phyloP scores from a whole-genome alignment of 352 stramenopile species.

The Globisporangium echinulatum region DNA sequence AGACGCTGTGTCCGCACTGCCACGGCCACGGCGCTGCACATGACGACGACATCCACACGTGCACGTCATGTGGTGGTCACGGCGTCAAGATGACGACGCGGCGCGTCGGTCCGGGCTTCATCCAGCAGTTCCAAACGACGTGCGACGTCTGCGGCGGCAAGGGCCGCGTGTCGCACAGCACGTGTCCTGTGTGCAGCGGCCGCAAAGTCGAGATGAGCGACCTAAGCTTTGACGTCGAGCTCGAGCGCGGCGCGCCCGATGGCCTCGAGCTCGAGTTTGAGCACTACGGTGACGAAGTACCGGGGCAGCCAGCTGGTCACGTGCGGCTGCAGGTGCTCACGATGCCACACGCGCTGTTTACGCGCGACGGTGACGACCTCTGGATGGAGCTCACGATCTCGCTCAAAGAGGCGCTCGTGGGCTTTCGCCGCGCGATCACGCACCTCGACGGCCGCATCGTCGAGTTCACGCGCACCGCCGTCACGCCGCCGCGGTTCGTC shows the following conservation, averaged over 20 bases:
- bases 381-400: constrained; percentile 95
- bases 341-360: constrained; percentile 79
- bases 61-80: constrained; percentile 91
- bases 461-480: constrained; percentile 72
- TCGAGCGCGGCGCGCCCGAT: constrained; percentile 92
- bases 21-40: constrained; percentile 85
- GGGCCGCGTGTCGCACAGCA: constrained; percentile 90
- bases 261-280: constrained; percentile 93
- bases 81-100: constrained; percentile 88
- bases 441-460: constrained; percentile 93
- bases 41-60: constrained; percentile 88
- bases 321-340: constrained; percentile 90
- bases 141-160: constrained; percentile 89
- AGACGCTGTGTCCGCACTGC: constrained; percentile 93
- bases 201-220: constrained; percentile 90
- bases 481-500: constrained; percentile 92
- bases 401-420: constrained; percentile 92
- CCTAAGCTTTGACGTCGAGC: constrained; percentile 94
- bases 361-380: constrained; percentile 92
- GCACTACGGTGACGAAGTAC: constrained; percentile 83
- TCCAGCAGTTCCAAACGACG: constrained; percentile 87
- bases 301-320: constrained; percentile 89
- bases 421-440: constrained; percentile 88
- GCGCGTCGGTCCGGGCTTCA: constrained; percentile 61
- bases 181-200: constrained; percentile 84